Base-by-base conservation (phyloP, 352 stramenopile species). In the Pseudoperonospora humuli region DNA sequence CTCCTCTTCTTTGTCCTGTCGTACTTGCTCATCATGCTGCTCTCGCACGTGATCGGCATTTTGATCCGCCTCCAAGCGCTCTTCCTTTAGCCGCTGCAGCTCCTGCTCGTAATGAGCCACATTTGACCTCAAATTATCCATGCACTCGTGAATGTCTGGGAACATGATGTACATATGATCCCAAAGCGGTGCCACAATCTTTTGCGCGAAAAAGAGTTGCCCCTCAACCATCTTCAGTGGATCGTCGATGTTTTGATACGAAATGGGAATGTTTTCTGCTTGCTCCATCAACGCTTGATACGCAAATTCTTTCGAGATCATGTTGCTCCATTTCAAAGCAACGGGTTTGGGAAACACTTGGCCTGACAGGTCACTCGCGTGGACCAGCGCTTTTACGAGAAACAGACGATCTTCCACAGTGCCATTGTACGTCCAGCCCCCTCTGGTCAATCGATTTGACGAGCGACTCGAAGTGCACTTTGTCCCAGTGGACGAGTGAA, bases 291-390 rank as follows among this genome's bases (percentile, higher is more conserved):
- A 49, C 18, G 80, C 85, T 44, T 96, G 83, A 37, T 80, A 83
- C 10, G 76, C 74, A 56, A 95, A 96, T 51, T 95, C 86, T 46
- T 93, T 85, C 41, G 82, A 75, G 32, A 96, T 90, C 69, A 92
- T 84, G 50, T 92, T 87, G 45, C 79, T 91, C 82, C 89, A 95
- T 50, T 93, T 92, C 37, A 88, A 65, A 26, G 89, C 86, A 3
- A 97, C 71, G 4, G 79, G 78, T 42, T 84, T 93, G 1, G 86
- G 71, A 47, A 88, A 93, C 14, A 87, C 72, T 60, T 95, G 84
- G 1, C 79, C 86, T 5, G 68, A 84, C 33, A 96, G 39, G 50
- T 96, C 86, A 29, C 76, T 91, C 4, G 81, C 75, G 54, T 96
- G 86, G 19, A 96, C 76, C 10, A 96, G 62, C 2, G 75, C 70